Percentiles rank a stretch among this genome's conserved stretches.
These are phyloP conservation scores for Penicillium sp. DNA, from an alignment of 2,329 filamentous ascomycete species.

Conservation along the genomic window DNA sequence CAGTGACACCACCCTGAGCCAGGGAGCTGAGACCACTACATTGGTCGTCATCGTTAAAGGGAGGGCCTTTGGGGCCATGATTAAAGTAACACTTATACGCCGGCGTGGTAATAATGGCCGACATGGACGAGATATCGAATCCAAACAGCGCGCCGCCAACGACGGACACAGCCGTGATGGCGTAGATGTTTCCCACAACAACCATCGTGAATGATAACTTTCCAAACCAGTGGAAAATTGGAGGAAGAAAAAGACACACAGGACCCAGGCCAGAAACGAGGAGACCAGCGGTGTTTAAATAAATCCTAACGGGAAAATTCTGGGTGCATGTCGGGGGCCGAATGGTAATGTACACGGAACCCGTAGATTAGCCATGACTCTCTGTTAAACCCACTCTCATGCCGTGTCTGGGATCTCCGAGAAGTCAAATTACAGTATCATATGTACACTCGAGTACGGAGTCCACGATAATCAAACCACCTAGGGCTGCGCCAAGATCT, in stretches of 20 bases:
- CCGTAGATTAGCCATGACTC: background rate
- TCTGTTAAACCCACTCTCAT: background rate
- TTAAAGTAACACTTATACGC: conserved; percentile 70
- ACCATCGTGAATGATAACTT: conserved; percentile 21
- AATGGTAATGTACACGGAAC: conserved; percentile 1
- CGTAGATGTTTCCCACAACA: conserved; percentile 57
- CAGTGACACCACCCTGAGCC: conserved; percentile 68
- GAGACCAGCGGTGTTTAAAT: conserved; percentile 1
- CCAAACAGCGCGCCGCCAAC: conserved; percentile 36
- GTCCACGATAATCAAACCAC: background rate
- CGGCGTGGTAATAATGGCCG: conserved; percentile 30
- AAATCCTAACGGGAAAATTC: conserved; percentile 3
- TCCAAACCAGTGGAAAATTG: conserved; percentile 1
- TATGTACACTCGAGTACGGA: conserved; percentile 10
- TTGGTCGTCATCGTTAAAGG: conserved; percentile 48
- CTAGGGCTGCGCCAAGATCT: conserved; percentile 15
- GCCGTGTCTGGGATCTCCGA: conserved; percentile 4
- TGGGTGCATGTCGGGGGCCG: background rate
- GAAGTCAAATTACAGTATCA: conserved; percentile 6
- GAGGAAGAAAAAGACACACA: background rate
- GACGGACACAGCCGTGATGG: conserved; percentile 57
- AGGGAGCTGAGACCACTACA: conserved; percentile 52
- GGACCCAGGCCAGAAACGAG: background rate
- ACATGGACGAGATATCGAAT: conserved; percentile 41
- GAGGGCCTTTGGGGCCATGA: conserved; percentile 57